Base-by-base conservation (phyloP, 345 rosid species). In the Citropsis articulata region DNA sequence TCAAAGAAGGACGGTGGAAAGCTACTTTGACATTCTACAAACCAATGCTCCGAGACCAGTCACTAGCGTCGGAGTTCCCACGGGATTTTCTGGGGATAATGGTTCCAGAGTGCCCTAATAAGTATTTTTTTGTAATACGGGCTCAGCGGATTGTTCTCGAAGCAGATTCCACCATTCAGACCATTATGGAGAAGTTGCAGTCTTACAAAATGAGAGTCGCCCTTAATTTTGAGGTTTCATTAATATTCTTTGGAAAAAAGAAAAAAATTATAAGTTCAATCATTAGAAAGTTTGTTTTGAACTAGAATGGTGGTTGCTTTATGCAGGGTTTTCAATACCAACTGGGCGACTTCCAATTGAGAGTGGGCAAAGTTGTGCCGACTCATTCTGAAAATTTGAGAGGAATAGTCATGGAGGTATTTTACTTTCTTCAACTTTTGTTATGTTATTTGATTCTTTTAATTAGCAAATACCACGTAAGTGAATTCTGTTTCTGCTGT, bases 371-470 rank as follows among this genome's bases (percentile, higher is more conserved):
- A 83, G 96, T 95, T 69, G 93, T 87, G 61, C 91, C 97, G 9
- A 89, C 84, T 73, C 95, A 89, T 78, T 91, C 95, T 2, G 98
- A 92, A 85, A 94, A 79, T 84, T 82, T 96, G 84, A 84, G 99
- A 85, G 98, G 97, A 71, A 94, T 94, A 36, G 89, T 96, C 4
- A 90, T 96, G 98, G 99, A 94, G 99, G 98, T 92, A 86, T 30
- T 45, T n/a, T 30, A 65, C 66, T 79, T 40, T 62, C 48, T 57
- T 61, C 35, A 28, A 28, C 27, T 67, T 25, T 61, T 25, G 6
- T 67, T 72, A 6, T 33, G 13, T 50, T 71, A 1, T 53, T 33
- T 50, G 59, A 19, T 71, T 50, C n/a, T 16, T 50, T 30, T 1
- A n/a, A 35, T 25, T 61, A 25, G 2, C 2, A 8, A 61, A 38